Evolutionary conservation across 306 rosid genomes (phyloP).

Genomic region (Ochetophila trinervis): DNA sequence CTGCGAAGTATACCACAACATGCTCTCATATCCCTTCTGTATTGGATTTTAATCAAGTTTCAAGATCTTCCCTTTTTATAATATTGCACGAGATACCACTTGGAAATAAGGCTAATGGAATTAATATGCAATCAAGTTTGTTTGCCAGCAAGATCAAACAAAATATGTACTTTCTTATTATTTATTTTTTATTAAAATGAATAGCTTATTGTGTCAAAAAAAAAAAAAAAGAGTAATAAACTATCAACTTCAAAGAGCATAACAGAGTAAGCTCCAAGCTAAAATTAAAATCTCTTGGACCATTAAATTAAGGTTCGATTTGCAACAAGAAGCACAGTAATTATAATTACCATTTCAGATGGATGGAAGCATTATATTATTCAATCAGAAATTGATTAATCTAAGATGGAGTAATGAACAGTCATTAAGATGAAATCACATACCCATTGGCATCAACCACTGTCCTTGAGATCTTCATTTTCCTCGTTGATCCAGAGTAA

Average conservation of each 20-base stretch:
- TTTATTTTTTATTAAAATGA: no score
- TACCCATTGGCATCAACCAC: slow-evolving; percentile 60
- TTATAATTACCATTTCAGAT: background rate
- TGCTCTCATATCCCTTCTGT: no score
- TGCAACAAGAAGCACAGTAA: background rate
- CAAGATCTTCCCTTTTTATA: no score
- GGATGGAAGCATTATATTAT: background rate
- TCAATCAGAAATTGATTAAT: background rate
- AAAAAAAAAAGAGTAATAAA: background rate
- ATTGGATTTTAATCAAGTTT: no score
- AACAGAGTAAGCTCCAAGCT: background rate
- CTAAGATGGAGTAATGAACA: background rate
- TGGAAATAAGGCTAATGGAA: no score
- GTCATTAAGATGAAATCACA: slow-evolving; percentile 10
- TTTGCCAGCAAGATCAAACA: no score
- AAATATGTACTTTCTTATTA: no score
- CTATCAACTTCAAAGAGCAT: background rate
- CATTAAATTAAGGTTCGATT: background rate
- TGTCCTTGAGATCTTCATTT: slow-evolving; percentile 95
- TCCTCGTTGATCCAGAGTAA: slow-evolving; percentile 85
- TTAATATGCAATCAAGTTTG: no score
- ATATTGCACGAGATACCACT: no score
- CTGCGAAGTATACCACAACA: no score
- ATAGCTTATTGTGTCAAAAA: background rate
- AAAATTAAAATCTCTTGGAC: background rate